Percentiles rank a stretch among this genome's conserved stretches.
Evolutionary conservation across 2,329 filamentous ascomycete genomes (phyloP).

Genomic region (Exophiala sideris): DNA sequence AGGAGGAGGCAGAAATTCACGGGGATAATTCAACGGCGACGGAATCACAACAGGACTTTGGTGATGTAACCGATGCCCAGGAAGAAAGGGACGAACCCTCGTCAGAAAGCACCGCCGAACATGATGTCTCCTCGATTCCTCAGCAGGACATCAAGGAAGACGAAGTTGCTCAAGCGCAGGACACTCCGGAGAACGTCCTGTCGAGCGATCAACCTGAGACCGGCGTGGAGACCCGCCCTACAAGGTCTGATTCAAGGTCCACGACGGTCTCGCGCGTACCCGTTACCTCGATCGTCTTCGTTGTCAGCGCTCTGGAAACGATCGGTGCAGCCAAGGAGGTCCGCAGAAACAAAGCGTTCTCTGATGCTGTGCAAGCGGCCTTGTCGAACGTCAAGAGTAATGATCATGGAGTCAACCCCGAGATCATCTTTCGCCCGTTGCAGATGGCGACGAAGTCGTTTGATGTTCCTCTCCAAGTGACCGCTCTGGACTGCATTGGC

Average conservation of each 20-base stretch:
- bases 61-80: slow-evolving; percentile 14
- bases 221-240: slow-evolving; percentile 7
- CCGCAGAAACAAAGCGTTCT: slow-evolving; percentile 77
- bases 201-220: slow-evolving; percentile 1
- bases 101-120: not conserved
- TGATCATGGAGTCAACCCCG: slow-evolving; percentile 79
- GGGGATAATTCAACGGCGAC: slow-evolving; percentile 13
- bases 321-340: slow-evolving; percentile 92
- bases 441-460: slow-evolving; percentile 84
- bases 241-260: slow-evolving; percentile 60
- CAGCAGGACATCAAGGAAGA: slow-evolving; percentile 5
- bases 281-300: slow-evolving; percentile 93
- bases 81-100: slow-evolving; percentile 8
- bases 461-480: slow-evolving; percentile 81
- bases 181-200: slow-evolving; percentile 28
- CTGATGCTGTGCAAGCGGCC: slow-evolving; percentile 76
- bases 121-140: not conserved
- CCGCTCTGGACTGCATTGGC: slow-evolving; percentile 93
- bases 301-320: slow-evolving; percentile 86
- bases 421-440: slow-evolving; percentile 85
- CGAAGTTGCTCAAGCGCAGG: slow-evolving; percentile 21
- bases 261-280: slow-evolving; percentile 56
- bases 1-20: slow-evolving; percentile 22
- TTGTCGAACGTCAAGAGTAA: slow-evolving; percentile 81
- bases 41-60: slow-evolving; percentile 15